Conservation (phyloP, 306 rosid species). For the Pterocarpus macrocarpus region DNA sequence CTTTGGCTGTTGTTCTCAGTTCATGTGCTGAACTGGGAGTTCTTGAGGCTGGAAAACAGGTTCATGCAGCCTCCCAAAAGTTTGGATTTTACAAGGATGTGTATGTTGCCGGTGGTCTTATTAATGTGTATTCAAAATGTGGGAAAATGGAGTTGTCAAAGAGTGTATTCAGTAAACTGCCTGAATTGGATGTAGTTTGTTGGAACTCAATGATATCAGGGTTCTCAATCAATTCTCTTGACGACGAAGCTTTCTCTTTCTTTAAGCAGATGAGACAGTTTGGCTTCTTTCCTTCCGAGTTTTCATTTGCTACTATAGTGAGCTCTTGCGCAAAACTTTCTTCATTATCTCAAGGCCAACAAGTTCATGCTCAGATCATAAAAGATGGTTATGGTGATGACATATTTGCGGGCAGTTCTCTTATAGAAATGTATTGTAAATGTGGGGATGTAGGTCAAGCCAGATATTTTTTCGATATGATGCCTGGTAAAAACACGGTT, state of each 20-base stretch:
- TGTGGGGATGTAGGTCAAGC: slow-evolving; percentile 72
- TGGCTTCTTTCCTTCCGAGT: slow-evolving; percentile 65
- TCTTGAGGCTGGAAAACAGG: slow-evolving; percentile 67
- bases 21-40: slow-evolving; percentile 71
- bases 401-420: slow-evolving; percentile 78
- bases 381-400: slow-evolving; percentile 70
- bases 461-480: slow-evolving; percentile 56
- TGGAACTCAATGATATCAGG: slow-evolving; percentile 86
- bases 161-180: slow-evolving; percentile 59
- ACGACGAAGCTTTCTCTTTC: slow-evolving; percentile 67
- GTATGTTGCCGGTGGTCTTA: slow-evolving; percentile 76
- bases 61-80: slow-evolving; percentile 69
- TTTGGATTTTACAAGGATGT: slow-evolving; percentile 56
- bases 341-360: slow-evolving; percentile 73
- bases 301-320: slow-evolving; percentile 68
- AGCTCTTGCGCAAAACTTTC: slow-evolving; percentile 77
- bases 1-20: slow-evolving; percentile 73
- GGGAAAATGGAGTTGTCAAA: slow-evolving; percentile 68
- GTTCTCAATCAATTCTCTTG: slow-evolving; percentile 69
- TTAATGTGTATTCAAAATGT: slow-evolving; percentile 75
- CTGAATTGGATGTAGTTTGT: slow-evolving; percentile 72
- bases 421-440: slow-evolving; percentile 78
- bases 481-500: slow-evolving; percentile 67
- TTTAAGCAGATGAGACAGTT: slow-evolving; percentile 63
- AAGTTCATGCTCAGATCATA: slow-evolving; percentile 68